Evolutionary conservation across 805 yeast species (phyloP), one percentile per base, ranked within the genome.

Genomic region (Metschnikowia vanudenii): DNA sequence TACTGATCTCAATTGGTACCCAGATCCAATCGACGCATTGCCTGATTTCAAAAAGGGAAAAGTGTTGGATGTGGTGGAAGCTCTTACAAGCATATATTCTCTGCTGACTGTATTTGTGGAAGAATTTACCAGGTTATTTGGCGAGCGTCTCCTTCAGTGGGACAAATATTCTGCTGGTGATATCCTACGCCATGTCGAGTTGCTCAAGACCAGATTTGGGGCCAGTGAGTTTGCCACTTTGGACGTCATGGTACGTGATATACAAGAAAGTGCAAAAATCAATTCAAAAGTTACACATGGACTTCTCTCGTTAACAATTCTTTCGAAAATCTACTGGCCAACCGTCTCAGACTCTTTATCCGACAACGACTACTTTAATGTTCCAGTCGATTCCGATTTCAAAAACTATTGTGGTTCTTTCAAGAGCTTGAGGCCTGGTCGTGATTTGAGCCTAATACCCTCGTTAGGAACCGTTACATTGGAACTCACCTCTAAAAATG

Each of bases 1-100:
- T 40, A 54, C 69, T 10, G 82, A 78, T 52, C 57, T 81, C 2
- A 69, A 76, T 39, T 88, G 96, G 96, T 62, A 63, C 8, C 96
- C 96, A 0, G 96, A 88, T 55, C 96, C 96, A 0, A 76, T 87
- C 13, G 96, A 89, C 66, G 95, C 96, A 0, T 76, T 90, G n/a
- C 88, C 91, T 0, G 96, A 88, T 62, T 89, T 86, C 67, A 76
- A 79, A 37, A 79, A 80, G 49, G 76, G 74, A 10, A 73, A 75
- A 37, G 80, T 77, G 18, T 76, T 79, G 35, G 96, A 88, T 57
- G 76, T 83, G 4, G 81, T 89, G 18, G 89, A 82, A 52, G 79
- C 88, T 0, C 68, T 89, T 28, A 73, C 86, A 2, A 80, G 91
- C 1, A 78, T 89, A 0, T 85, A 81, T 64, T 92, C 87, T 39